A percentile compares a stretch with the other conserved stretches of the same genome.
phyloP scores from a whole-genome alignment of 2,329 filamentous ascomycete species.

The Laburnicola sp. region DNA sequence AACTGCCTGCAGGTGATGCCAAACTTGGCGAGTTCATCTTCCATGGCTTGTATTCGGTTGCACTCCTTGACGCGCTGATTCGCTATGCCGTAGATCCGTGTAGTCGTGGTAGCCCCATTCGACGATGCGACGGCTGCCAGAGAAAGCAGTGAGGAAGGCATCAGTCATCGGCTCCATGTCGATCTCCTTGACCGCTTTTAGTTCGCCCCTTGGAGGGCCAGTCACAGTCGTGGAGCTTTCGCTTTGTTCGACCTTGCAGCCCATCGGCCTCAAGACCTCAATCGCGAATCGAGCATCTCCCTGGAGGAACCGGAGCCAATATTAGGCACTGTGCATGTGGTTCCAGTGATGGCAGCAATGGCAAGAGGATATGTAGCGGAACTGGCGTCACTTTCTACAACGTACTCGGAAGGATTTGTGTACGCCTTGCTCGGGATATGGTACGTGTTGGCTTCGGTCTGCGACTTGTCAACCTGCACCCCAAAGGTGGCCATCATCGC shows the following conservation, averaged over 20 bases:
- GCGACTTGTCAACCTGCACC: constrained; percentile 74
- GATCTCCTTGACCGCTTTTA: constrained; percentile 77
- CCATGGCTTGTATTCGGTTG: constrained; percentile 95
- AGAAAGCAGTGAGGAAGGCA: constrained; percentile 89
- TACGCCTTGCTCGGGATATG: constrained; percentile 87
- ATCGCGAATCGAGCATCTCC: constrained; percentile 93
- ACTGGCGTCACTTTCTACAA: constrained; percentile 95
- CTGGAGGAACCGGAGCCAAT: constrained; percentile 92
- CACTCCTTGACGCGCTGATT: constrained; percentile 99
- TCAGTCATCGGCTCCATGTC: constrained; percentile 99
- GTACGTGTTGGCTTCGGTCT: constrained; percentile 84
- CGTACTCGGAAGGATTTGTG: constrained; percentile 80
- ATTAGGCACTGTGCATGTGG: constrained; percentile 93
- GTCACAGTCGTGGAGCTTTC: constrained; percentile 87
- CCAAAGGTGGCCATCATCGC: constrained; percentile 97
- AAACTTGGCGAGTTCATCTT: constrained; percentile 90
- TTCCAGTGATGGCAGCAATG: constrained; percentile 92
- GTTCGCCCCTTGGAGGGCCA: constrained; percentile 72
- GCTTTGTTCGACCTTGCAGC: constrained; percentile 84
- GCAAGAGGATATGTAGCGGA: constrained; percentile 96
- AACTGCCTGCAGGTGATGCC: constrained; percentile 84
- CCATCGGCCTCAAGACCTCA: constrained; percentile 89
- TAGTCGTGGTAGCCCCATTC: constrained; percentile 63
- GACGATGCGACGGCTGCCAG: constrained; percentile 85
- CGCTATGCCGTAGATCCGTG: constrained; percentile 88